phyloP scores from a whole-genome alignment of 192 early-diverging fungal species.

The Lunasporangiospora selenospora region DNA sequence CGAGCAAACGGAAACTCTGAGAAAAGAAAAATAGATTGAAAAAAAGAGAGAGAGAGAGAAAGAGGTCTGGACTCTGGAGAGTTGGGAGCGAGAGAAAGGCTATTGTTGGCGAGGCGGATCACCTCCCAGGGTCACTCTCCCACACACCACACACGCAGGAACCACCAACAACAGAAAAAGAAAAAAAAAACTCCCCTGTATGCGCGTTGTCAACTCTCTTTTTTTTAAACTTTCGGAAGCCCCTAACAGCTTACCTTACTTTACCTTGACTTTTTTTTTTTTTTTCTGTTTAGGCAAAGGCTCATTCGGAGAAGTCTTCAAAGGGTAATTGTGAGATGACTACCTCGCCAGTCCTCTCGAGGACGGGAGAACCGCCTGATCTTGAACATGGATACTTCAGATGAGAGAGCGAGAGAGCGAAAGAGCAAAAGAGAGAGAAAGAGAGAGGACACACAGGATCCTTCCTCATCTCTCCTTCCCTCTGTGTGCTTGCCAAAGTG shows the following conservation, averaged over 20 bases:
- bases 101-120: neutral
- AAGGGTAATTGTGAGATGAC: constrained; percentile 65
- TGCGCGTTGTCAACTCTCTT: neutral
- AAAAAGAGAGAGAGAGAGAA: constrained; percentile 62
- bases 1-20: constrained; percentile 40
- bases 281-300: constrained; percentile 58
- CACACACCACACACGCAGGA: neutral
- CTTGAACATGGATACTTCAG: neutral
- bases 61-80: neutral
- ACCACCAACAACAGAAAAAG: neutral
- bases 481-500: no score
- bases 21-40: constrained; percentile 60
- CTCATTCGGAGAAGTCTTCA: constrained; percentile 86
- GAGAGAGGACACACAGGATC: neutral
- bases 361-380: no score
- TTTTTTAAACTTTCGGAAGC: no score
- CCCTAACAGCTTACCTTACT: no score
- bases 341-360: neutral
- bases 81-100: neutral
- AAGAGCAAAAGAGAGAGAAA: neutral
- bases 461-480: no score
- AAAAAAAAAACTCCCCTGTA: neutral
- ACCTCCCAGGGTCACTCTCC: no score
- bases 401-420: neutral
- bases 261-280: neutral